These are phyloP conservation scores for Capronia epimyces DNA, from an alignment of 2,329 filamentous ascomycete species.

Conservation along the genomic window DNA sequence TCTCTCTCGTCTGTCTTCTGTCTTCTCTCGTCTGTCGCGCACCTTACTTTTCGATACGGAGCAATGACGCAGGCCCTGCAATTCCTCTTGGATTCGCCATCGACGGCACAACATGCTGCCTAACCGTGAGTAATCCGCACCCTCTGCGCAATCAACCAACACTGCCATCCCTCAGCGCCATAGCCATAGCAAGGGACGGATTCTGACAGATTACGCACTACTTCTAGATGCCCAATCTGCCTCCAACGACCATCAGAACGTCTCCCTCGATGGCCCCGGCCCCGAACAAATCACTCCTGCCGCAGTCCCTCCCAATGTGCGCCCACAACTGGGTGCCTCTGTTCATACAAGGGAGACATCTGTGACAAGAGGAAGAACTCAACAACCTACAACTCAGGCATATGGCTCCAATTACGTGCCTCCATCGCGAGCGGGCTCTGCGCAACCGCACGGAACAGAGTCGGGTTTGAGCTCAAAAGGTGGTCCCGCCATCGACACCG, in stretches of 20 bases:
- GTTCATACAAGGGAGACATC: constrained; percentile 44
- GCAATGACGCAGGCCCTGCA: constrained; percentile 21
- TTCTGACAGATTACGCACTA: constrained; percentile 18
- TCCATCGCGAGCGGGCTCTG: constrained; percentile 23
- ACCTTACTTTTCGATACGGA: constrained; percentile 5
- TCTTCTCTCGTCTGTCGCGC: background rate
- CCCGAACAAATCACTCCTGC: constrained; percentile 21
- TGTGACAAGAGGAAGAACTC: constrained; percentile 38
- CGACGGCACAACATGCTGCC: constrained; percentile 27
- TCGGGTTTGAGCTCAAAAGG: constrained; percentile 14
- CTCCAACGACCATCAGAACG: constrained; percentile 16
- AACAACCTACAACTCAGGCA: constrained; percentile 13
- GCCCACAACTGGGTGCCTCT: constrained; percentile 34
- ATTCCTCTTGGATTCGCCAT: constrained; percentile 14
- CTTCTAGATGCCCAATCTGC: constrained; percentile 21
- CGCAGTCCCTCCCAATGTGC: constrained; percentile 8
- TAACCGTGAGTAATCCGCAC: constrained; percentile 25
- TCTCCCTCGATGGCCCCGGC: constrained; percentile 22
- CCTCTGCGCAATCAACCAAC: constrained; percentile 12
- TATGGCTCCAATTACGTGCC: constrained; percentile 14
- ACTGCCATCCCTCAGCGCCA: background rate
- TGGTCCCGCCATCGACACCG: constrained; percentile 22
- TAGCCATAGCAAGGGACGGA: background rate
- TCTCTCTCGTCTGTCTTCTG: background rate
- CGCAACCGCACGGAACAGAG: constrained; percentile 20